These are phyloP conservation scores for Gyrodon lividus DNA, from an alignment of 768 basidiomycete genomes.

Conservation along the genomic window DNA sequence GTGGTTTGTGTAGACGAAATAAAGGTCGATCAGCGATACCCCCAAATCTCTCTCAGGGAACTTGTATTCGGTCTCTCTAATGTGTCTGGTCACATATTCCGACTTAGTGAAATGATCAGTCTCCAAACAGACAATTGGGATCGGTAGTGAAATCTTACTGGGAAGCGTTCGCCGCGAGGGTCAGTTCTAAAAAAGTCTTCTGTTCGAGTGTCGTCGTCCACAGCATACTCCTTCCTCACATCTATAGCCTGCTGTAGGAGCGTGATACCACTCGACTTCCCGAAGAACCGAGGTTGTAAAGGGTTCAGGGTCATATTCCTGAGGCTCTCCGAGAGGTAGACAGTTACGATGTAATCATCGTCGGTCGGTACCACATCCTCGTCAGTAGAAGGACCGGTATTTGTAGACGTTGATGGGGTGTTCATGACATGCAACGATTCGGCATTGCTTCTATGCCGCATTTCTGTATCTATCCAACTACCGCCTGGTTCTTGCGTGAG, in stretches of 20 bases:
- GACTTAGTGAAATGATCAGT: constrained; percentile 19
- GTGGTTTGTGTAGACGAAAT: constrained; percentile 60
- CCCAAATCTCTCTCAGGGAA: constrained; percentile 57
- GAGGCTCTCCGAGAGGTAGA: constrained; percentile 26
- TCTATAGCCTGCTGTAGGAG: constrained; percentile 51
- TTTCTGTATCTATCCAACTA: constrained; percentile 37
- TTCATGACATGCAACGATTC: constrained; percentile 14
- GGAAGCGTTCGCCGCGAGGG: constrained; percentile 21
- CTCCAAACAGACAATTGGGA: too few relatives aligned
- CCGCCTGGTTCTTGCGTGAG: constrained; percentile 58
- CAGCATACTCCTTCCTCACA: constrained; percentile 56
- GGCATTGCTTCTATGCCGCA: constrained; percentile 27
- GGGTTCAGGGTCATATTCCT: constrained; percentile 18
- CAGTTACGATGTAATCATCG: constrained; percentile 25
- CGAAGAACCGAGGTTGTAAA: constrained; percentile 30
- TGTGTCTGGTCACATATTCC: constrained; percentile 23
- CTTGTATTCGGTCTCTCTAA: constrained; percentile 29
- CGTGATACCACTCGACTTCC: constrained; percentile 42
- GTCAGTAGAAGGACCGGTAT: not conserved
- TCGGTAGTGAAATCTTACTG: constrained; percentile 23
- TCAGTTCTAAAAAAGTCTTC: constrained; percentile 14
- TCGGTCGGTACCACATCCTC: constrained; percentile 29
- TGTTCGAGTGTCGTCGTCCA: constrained; percentile 26
- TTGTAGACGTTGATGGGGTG: constrained; percentile 10
- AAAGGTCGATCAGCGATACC: constrained; percentile 53